phyloP scores from a whole-genome alignment of 768 basidiomycete species.

The Russula ochroleuca region DNA sequence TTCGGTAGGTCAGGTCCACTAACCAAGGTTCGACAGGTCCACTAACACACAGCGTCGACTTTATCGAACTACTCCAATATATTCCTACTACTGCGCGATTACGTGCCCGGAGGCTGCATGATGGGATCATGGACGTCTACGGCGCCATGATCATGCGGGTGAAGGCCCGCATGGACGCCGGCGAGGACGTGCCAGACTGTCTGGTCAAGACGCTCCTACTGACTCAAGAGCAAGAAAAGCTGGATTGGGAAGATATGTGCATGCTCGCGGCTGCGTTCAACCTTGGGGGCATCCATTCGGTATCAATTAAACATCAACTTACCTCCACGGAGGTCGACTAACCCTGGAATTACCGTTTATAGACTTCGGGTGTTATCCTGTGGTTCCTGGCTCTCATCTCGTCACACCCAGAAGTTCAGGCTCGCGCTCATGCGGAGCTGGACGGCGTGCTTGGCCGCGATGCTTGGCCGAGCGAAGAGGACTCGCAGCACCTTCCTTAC shows the following conservation, averaged over 20 bases:
- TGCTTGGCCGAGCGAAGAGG: conserved; percentile 29
- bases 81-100: conserved; percentile 39
- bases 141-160: conserved; percentile 35
- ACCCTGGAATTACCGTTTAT: background rate
- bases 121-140: conserved; percentile 34
- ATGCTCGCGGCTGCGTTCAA: conserved; percentile 36
- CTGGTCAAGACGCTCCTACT: conserved; percentile 35
- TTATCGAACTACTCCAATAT: conserved; percentile 41
- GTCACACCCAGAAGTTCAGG: conserved; percentile 32
- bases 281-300: conserved; percentile 37
- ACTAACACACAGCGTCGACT: conserved; percentile 45
- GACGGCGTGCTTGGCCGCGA: conserved; percentile 31
- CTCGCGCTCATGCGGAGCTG: conserved; percentile 33
- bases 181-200: conserved; percentile 37
- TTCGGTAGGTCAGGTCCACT: background rate
- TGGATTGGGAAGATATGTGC: conserved; percentile 36
- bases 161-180: conserved; percentile 32
- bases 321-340: background rate
- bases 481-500: conserved; percentile 31
- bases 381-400: conserved; percentile 33
- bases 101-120: conserved; percentile 41
- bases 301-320: background rate
- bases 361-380: conserved; percentile 37
- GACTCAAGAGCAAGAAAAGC: conserved; percentile 32
- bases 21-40: conserved; percentile 33